Conservation (phyloP, 257 asterid species). For the Przewalskia tangutica region DNA sequence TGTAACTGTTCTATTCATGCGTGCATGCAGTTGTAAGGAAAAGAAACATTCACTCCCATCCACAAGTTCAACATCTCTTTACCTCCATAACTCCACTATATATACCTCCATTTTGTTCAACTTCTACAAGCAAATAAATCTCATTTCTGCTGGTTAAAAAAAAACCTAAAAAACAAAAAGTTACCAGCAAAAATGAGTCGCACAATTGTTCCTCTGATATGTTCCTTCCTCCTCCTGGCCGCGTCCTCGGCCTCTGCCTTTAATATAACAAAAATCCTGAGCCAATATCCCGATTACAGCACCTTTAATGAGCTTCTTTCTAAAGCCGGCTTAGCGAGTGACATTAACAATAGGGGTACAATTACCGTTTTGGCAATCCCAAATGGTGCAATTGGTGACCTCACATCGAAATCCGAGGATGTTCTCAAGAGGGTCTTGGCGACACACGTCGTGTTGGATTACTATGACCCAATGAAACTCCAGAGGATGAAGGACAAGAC, state of each 20-base stretch:
- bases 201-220: not conserved
- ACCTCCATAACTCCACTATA: not conserved
- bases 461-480: conserved; percentile 51
- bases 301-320: conserved; percentile 34
- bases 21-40: not conserved
- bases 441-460: conserved; percentile 62
- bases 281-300: conserved; percentile 37
- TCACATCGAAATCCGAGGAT: conserved; percentile 28
- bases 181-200: conserved; percentile 42
- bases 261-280: conserved; percentile 49
- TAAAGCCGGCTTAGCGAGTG: conserved; percentile 23
- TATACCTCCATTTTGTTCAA: not conserved
- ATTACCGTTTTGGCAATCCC: conserved; percentile 55
- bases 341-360: conserved; percentile 35
- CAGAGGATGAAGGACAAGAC: conserved; percentile 25
- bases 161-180: not conserved
- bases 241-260: conserved; percentile 28
- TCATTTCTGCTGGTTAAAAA: not conserved
- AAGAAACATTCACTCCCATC: conserved; percentile 24
- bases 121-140: not conserved
- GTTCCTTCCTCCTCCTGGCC: conserved; percentile 19
- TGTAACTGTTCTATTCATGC: no score
- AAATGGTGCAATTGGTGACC: conserved; percentile 28
- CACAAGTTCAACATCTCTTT: not conserved
- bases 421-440: conserved; percentile 31